Conservation (phyloP, 352 stramenopile species). For the Pseudoperonospora humuli region DNA sequence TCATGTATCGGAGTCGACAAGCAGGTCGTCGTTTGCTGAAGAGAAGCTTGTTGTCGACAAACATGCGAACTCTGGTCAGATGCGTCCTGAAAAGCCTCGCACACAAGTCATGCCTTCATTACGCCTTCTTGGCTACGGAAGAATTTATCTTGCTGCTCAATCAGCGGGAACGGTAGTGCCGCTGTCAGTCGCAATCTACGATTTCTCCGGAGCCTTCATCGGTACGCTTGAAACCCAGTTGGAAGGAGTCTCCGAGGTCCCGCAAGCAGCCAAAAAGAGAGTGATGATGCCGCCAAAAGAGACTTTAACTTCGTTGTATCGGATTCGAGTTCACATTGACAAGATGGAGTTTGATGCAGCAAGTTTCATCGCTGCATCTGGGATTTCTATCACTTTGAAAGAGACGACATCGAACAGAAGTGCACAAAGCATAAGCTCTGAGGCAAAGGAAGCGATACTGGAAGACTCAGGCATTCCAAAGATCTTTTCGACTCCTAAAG, state of each 20-base stretch:
- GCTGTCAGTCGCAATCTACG: constrained; percentile 27
- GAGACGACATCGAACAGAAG: constrained; percentile 14
- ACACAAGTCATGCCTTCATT: constrained; percentile 10
- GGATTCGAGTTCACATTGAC: constrained; percentile 20
- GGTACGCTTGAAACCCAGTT: constrained; percentile 22
- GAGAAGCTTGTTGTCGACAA: constrained; percentile 6
- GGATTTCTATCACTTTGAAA: constrained; percentile 27
- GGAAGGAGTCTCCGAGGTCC: constrained; percentile 2
- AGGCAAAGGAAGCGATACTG: constrained; percentile 2
- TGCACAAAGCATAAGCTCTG: constrained; percentile 1
- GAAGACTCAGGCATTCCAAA: constrained; percentile 5
- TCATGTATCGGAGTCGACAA: constrained; percentile 1
- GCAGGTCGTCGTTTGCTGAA: constrained; percentile 1
- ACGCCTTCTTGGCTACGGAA: constrained; percentile 25
- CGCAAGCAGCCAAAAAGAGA: constrained; percentile 13
- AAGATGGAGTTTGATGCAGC: constrained; percentile 21
- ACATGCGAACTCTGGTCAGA: not conserved
- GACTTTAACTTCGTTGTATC: constrained; percentile 1
- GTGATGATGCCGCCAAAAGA: constrained; percentile 15
- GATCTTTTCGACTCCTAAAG: constrained; percentile 23
- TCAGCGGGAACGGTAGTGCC: constrained; percentile 7
- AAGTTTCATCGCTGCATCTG: constrained; percentile 10
- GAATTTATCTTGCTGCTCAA: constrained; percentile 22
- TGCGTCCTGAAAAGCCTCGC: constrained; percentile 2
- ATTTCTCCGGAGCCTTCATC: constrained; percentile 20